Evolutionary conservation across 2,329 filamentous ascomycete species (phyloP), one percentile per base, ranked within the genome.

Genomic region (Hypoxylon sp.): DNA sequence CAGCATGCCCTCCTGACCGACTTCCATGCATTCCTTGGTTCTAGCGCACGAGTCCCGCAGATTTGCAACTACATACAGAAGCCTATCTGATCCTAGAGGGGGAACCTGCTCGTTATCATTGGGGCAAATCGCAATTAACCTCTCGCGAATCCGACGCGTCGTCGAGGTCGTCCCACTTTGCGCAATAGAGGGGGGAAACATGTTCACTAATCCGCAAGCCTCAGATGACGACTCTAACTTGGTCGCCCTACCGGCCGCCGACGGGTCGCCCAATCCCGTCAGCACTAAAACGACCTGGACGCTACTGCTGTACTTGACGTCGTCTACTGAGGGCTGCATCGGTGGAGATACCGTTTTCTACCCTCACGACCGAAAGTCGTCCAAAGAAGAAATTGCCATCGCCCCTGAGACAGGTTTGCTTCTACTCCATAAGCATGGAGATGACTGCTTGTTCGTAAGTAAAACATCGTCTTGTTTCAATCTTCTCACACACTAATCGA

Each of bases 341-440:
- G 94, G 94, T 20, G 94, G 94, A 30, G 92, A 97, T 78, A 97
- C 94, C 0, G 92, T 95, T 30, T 97, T 97, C 77, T 96, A 96
- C 74, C 91, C 92, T 0, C 88, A 91, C 66, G 85, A 88, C 70
- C 79, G 84, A 44, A 80, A 80, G 63, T 77, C 82, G 2, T 74
- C 82, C 17, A 83, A 84, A 17, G 86, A 91, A 70, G 91, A 90
- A 17, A 85, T 97, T 52, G 84, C 88, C 1, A 88, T 96, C 6
- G 84, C 84, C 0, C 86, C 91, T 10, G 92, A 97, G 75, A 90
- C 90, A n/a, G 94, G 94, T 1, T 91, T 94, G 84, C 85, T 93
- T 32, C 81, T 97, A 26, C 81, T 97, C 63, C 94, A 97, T 78
- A 91, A 91, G 67, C 94, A 97, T 78, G 94, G 94, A 0, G 87